Base-by-base conservation (phyloP, 1,139 yeast genomes). In the Hanseniaspora uvarum region DNA sequence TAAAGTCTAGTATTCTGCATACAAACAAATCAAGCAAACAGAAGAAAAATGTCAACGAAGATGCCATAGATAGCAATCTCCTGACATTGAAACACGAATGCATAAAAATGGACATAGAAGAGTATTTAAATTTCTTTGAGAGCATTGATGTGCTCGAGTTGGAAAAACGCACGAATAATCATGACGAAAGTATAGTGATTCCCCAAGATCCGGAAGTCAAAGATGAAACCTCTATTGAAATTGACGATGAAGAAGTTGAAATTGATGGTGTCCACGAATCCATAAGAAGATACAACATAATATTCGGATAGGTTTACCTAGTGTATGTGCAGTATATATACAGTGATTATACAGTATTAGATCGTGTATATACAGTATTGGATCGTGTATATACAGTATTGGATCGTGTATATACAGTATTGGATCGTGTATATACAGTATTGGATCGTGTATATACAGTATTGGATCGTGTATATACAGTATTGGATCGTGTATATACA, bases 131-230 rank as follows among this genome's bases (percentile, higher is more conserved):
- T 31, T 67, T 65, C 37, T 47, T 62, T 40, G 55, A 55, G 16
- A 59, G 56, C 39, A 57, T 63, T 1, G 65, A 66, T 47, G 55
- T 55, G 11, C 45, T 65, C 19, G 63, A 65, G 49, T 45, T 56
- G 12, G 63, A 60, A 49, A 52, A 64, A 19, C 23, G 28, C 12
- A 46, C 30, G 55, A 14, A 57, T 57, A 24, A 62, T 62, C 46
- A 58, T 58, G 43, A 54, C 56, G 24, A 55, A 55, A 23, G 54
- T 16, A 34, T 43, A n/a, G 26, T 18, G 8, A 16, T 43, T 19
- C 14, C 7, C 4, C 46, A 43, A 12, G 24, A 46, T 7, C 26
- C 38, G 5, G 47, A 44, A 23, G 7, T 44, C 12, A 23, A 19
- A 16, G 18, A 24, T 6, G 34, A 34, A 12, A 46, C 33, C 6